Evolutionary conservation across 768 basidiomycete species (phyloP).

Genomic region (Panaeolus cyanescens): DNA sequence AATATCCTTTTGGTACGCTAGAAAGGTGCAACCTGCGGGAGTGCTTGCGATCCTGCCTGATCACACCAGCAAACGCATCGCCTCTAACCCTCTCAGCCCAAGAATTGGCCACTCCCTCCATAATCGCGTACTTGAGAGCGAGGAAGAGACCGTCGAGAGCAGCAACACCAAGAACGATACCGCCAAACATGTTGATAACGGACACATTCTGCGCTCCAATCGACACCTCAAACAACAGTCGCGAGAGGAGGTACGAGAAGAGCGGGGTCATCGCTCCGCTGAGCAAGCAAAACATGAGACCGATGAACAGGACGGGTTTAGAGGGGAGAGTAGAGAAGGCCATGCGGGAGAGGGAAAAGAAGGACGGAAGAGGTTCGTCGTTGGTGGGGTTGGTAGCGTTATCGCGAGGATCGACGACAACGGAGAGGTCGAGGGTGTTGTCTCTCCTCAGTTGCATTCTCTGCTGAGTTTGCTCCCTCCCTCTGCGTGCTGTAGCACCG

Average conservation of each 20-base stretch:
- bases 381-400: conserved; percentile 9
- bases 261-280: conserved; percentile 88
- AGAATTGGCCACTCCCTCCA: conserved; percentile 71
- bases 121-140: conserved; percentile 76
- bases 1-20: too few species aligned
- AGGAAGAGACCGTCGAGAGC: conserved; percentile 75
- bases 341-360: conserved; percentile 50
- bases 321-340: conserved; percentile 74
- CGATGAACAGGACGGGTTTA: conserved; percentile 70
- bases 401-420: conserved; percentile 26
- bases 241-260: conserved; percentile 89
- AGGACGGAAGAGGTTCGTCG: conserved; percentile 28
- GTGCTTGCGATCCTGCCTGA: conserved; percentile 80
- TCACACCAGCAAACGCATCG: conserved; percentile 53
- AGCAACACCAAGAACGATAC: conserved; percentile 72
- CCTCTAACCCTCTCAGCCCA: conserved; percentile 77
- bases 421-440: conserved; percentile 11
- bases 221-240: conserved; percentile 76
- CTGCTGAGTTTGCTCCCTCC: conserved; percentile 15
- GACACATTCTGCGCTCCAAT: conserved; percentile 63
- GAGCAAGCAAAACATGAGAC: conserved; percentile 65
- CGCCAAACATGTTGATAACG: conserved; percentile 70
- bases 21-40: too few species aligned
- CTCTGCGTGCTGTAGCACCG: conserved; percentile 37
- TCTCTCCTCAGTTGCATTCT: conserved; percentile 22